Base-by-base conservation (phyloP, 805 yeast genomes). In the Zygosaccharomyces rouxii region DNA sequence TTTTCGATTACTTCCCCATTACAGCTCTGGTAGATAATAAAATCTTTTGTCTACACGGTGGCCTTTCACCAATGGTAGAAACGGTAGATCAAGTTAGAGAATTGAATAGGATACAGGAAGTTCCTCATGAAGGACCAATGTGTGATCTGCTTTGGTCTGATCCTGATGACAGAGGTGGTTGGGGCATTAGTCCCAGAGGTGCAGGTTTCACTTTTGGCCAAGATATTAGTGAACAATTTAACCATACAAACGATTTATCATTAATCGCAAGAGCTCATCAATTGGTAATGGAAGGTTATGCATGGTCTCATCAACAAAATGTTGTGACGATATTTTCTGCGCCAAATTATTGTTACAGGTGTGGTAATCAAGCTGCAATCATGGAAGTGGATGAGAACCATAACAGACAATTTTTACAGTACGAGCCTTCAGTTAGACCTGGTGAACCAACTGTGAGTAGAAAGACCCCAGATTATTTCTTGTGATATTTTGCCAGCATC, bases 151-250 rank as follows among this genome's bases (percentile, higher is more conserved):
- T 90, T 57, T 90, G 97, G 97, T 87, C 96, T 3, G 97, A 90
- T 69, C 97, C 97, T 25, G 97, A 90, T 68, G 97, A 90, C 69
- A 78, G 97, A 66, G 96, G 96, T 59, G 97, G 96, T 60, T 90
- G 97, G 97, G 96, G 96, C 54, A 87, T 90, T 57, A 84, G 94
- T 64, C 96, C 97, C 69, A 82, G 97, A 80, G 97, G 97, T 75
- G 97, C 97, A 53, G 97, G 97, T 69, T 90, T 86, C 83, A 88
- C 96, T 63, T 90, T 90, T 79, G 97, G 97, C 60, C 95, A 85
- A 72, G 96, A 90, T 74, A 88, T 89, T 60, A 80, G 90, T 57
- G 95, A 87, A 66, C 95, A 89, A 64, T 90, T 90, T 71, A 90
- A 90, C 66, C 96, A 89, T 70, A 84, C 89, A 16, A 90, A 90